Evolutionary conservation across 768 basidiomycete species (phyloP).

Genomic region (Boletus fagicola): DNA sequence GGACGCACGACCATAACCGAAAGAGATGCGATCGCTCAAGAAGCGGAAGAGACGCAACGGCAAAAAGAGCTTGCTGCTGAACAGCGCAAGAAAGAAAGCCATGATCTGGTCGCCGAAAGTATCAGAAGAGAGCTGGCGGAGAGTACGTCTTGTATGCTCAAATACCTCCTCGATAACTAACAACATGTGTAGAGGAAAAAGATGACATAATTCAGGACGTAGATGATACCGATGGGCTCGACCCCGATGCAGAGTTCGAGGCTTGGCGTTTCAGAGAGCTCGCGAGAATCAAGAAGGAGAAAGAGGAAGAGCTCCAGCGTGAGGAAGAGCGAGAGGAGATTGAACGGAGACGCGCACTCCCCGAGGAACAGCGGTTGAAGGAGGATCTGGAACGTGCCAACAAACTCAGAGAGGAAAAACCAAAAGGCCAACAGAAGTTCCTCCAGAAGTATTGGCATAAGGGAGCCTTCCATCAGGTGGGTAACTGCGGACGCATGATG

Average conservation of each 20-base stretch:
- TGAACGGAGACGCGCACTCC: conserved; percentile 86
- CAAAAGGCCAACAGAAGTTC: conserved; percentile 89
- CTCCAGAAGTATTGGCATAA: conserved; percentile 99
- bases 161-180: conserved; percentile 4
- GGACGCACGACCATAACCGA: conserved; percentile 72
- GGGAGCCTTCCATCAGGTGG: conserved; percentile 95
- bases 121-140: conserved; percentile 88
- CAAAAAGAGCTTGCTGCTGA: conserved; percentile 74
- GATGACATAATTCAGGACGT: conserved; percentile 81
- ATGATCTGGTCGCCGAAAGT: conserved; percentile 91
- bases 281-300: conserved; percentile 89
- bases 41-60: conserved; percentile 71
- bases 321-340: conserved; percentile 90
- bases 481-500: conserved; percentile 17
- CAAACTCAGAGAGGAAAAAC: conserved; percentile 80
- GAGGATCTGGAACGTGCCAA: conserved; percentile 90
- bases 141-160: conserved; percentile 52
- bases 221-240: conserved; percentile 92
- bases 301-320: conserved; percentile 77
- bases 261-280: conserved; percentile 95
- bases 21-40: conserved; percentile 61
- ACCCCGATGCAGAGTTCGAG: conserved; percentile 89
- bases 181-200: conserved; percentile 69
- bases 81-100: conserved; percentile 83
- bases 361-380: conserved; percentile 87